Conservation (phyloP, 2,329 filamentous ascomycete genomes). For the Aspergillus neoniger region DNA sequence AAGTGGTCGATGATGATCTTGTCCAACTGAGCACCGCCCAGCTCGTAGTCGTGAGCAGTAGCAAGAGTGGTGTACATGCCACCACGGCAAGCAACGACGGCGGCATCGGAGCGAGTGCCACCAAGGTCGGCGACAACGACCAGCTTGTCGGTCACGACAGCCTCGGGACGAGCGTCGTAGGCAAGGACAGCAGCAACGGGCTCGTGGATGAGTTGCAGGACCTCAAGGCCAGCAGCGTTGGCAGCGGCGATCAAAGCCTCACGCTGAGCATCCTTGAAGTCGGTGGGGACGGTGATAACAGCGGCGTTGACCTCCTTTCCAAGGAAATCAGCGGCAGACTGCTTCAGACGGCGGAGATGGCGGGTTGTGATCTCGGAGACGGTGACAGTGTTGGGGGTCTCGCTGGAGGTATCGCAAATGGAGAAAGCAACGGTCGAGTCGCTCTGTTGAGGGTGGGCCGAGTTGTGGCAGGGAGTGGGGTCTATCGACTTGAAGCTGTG, state of each 20-base stretch:
- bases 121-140: conserved; percentile 90
- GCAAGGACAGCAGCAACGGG: conserved; percentile 85
- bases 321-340: conserved; percentile 85
- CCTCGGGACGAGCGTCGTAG: conserved; percentile 83
- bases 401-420: conserved; percentile 72
- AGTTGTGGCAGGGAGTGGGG: conserved; percentile 89
- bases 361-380: conserved; percentile 82
- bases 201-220: conserved; percentile 91
- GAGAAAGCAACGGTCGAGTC: conserved; percentile 75
- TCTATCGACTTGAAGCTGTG: conserved; percentile 87
- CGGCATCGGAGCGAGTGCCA: conserved; percentile 87
- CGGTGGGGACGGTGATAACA: conserved; percentile 89
- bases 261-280: conserved; percentile 87
- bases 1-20: conserved; percentile 93
- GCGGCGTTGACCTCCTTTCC: conserved; percentile 94
- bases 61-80: conserved; percentile 96
- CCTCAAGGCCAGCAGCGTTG: conserved; percentile 77
- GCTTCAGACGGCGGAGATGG: conserved; percentile 77
- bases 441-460: conserved; percentile 80
- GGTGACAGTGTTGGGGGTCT: conserved; percentile 67
- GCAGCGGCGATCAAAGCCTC: conserved; percentile 76
- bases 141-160: conserved; percentile 77
- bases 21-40: conserved; percentile 82
- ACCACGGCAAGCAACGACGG: conserved; percentile 85
- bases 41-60: conserved; percentile 93